These are phyloP conservation scores for Periconia sp. DNA, from an alignment of 2,329 filamentous ascomycete species.

Conservation along the genomic window DNA sequence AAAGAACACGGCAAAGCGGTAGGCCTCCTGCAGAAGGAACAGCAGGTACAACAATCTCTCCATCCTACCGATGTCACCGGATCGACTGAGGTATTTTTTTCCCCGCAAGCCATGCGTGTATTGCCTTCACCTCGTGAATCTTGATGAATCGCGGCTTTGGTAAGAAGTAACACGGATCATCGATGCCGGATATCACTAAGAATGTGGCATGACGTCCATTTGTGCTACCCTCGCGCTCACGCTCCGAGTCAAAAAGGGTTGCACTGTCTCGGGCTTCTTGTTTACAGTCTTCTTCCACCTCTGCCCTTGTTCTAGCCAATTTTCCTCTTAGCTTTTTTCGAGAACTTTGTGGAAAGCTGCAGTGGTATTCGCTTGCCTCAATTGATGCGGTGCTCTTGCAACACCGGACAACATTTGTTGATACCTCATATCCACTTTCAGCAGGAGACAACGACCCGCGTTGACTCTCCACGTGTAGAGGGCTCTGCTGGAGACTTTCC, in stretches of 20 bases:
- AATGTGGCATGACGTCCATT: conserved; percentile 21
- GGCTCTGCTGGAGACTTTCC: too few relatives aligned
- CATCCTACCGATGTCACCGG: conserved; percentile 24
- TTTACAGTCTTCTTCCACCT: conserved; percentile 20
- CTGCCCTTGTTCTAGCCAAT: conserved; percentile 10
- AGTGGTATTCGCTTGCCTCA: not conserved
- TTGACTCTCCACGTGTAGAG: too few relatives aligned
- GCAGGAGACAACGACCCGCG: too few relatives aligned
- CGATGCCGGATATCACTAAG: conserved; percentile 25
- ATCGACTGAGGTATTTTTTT: conserved; percentile 18
- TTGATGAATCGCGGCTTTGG: conserved; percentile 31
- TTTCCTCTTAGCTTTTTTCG: conserved; percentile 11
- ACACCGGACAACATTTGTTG: too few relatives aligned
- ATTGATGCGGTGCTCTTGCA: not conserved
- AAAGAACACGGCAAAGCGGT: conserved; percentile 34
- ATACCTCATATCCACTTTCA: too few relatives aligned
- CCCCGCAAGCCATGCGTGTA: conserved; percentile 26
- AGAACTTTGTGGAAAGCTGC: not conserved
- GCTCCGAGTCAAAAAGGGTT: conserved; percentile 19
- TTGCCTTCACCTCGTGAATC: conserved; percentile 28
- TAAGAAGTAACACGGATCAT: conserved; percentile 21
- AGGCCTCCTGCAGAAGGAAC: conserved; percentile 31
- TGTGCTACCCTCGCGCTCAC: conserved; percentile 25
- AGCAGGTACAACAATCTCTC: conserved; percentile 37
- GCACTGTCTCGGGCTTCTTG: conserved; percentile 19